Evolutionary conservation across 2,329 filamentous ascomycete genomes (phyloP).

Genomic region (Ceratocystis cubensis): DNA sequence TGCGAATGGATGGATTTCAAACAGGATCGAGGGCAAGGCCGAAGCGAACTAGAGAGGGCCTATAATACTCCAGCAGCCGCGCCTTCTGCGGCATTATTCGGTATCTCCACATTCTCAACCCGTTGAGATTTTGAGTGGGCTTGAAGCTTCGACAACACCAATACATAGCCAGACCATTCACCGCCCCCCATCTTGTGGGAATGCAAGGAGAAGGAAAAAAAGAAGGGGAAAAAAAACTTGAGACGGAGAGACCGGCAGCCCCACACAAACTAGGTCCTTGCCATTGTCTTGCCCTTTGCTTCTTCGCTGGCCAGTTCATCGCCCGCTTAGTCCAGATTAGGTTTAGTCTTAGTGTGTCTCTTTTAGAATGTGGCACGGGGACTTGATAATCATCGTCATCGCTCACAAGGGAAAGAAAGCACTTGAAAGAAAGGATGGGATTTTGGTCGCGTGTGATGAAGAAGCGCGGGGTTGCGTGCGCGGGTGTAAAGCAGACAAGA

Average conservation of each 20-base stretch:
- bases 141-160: not conserved
- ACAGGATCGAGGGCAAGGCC: not conserved
- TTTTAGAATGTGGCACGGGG: not conserved
- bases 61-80: not conserved
- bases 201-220: not conserved
- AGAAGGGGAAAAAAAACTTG: not conserved
- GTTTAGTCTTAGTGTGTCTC: not conserved
- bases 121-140: not conserved
- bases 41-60: not conserved
- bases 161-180: not conserved
- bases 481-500: not conserved
- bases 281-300: not conserved
- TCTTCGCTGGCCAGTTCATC: not conserved
- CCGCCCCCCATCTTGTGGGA: not conserved
- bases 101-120: not conserved
- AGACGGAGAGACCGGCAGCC: slow-evolving; percentile 7
- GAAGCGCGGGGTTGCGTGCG: not conserved
- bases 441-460: not conserved
- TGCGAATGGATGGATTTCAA: not conserved
- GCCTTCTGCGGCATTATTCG: not conserved
- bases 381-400: not conserved
- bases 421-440: not conserved
- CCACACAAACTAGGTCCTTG: not conserved
- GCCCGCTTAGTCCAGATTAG: not conserved
- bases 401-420: not conserved